phyloP scores from a whole-genome alignment of 2,329 filamentous ascomycete genomes.

The Nemania sp. region DNA sequence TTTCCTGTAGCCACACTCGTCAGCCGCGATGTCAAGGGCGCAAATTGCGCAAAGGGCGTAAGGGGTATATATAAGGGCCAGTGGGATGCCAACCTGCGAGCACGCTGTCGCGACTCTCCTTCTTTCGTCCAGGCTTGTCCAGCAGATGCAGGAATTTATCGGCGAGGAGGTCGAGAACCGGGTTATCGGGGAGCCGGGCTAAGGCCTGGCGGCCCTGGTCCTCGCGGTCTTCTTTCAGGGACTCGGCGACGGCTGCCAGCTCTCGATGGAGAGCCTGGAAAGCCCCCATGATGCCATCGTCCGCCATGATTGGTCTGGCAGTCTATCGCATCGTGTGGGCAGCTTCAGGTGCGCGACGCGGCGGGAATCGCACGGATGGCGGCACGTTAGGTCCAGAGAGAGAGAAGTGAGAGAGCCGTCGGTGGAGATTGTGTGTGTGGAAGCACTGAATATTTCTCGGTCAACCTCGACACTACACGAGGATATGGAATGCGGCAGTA shows the following conservation, averaged over 20 bases:
- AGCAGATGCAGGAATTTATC: constrained; percentile 72
- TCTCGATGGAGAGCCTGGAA: constrained; percentile 86
- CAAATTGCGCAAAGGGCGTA: background rate
- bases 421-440: too few species aligned
- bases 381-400: constrained; percentile 2
- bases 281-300: constrained; percentile 71
- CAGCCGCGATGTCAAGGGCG: constrained; percentile 2
- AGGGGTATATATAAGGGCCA: too few species aligned
- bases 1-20: constrained; percentile 59
- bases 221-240: constrained; percentile 61
- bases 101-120: constrained; percentile 72
- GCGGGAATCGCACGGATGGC: constrained; percentile 15
- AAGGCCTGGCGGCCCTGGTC: constrained; percentile 62
- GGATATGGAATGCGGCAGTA: too few species aligned
- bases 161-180: constrained; percentile 63
- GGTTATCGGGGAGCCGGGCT: constrained; percentile 28
- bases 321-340: constrained; percentile 51
- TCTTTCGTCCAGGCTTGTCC: constrained; percentile 73
- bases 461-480: too few species aligned
- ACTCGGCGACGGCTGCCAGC: constrained; percentile 74
- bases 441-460: too few species aligned
- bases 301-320: constrained; percentile 62
- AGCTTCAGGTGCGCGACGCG: constrained; percentile 12
- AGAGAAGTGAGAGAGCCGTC: too few species aligned
- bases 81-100: constrained; percentile 65